A percentile compares a stretch with the other conserved stretches of the same genome.
These are phyloP conservation scores for Aspergillus neotritici DNA, from an alignment of 2,329 filamentous ascomycete genomes.

Conservation along the genomic window DNA sequence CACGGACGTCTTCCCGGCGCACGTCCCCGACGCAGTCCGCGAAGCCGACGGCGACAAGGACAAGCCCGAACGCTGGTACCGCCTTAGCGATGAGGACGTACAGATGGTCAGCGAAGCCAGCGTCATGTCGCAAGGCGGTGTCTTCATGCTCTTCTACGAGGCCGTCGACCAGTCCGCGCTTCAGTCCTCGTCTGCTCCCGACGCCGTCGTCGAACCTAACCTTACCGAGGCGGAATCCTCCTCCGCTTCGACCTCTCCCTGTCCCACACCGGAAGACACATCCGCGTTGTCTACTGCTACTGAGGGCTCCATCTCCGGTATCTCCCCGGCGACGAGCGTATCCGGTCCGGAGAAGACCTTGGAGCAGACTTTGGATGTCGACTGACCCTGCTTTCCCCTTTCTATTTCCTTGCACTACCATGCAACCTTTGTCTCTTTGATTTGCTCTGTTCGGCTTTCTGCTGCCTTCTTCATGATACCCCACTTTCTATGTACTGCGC, in stretches of 20 bases:
- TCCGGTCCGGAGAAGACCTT: constrained; percentile 15
- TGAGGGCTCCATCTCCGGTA: constrained; percentile 22
- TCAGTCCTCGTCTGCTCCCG: not conserved
- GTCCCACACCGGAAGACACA: constrained; percentile 20
- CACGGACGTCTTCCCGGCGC: constrained; percentile 28
- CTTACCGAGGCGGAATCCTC: constrained; percentile 8
- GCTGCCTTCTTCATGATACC: too few species aligned
- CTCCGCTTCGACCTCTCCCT: constrained; percentile 16
- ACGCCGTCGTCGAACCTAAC: constrained; percentile 1
- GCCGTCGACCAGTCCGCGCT: constrained; percentile 46
- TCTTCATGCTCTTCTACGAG: constrained; percentile 98
- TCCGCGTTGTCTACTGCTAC: constrained; percentile 23
- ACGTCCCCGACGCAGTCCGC: constrained; percentile 27
- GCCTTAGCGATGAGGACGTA: constrained; percentile 84
- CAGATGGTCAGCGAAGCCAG: constrained; percentile 64
- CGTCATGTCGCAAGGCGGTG: constrained; percentile 70
- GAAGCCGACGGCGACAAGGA: constrained; percentile 31
- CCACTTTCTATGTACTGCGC: too few species aligned
- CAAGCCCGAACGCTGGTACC: constrained; percentile 67
- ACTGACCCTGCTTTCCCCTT: constrained; percentile 1
- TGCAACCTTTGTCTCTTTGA: too few species aligned
- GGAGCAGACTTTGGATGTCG: constrained; percentile 9
- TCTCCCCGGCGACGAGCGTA: constrained; percentile 27
- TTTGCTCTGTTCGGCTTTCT: too few species aligned
- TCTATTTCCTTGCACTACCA: too few species aligned